Conservation (phyloP, 805 yeast genomes). For the Tetrapisispora pingtungensis region DNA sequence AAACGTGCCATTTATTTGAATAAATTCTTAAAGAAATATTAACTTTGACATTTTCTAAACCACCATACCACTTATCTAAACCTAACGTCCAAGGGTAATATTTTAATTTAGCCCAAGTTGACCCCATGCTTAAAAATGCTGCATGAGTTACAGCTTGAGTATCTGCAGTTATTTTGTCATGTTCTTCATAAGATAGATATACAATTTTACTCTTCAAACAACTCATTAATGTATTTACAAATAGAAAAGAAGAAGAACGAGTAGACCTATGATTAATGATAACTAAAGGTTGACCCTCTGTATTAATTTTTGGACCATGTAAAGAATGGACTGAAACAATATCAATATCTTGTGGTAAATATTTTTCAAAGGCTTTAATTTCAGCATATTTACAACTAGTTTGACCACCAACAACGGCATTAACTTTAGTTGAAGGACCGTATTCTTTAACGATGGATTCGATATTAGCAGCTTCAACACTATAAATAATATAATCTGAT, state of each 20-base stretch:
- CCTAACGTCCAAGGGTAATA: conserved; percentile 78
- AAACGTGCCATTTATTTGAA: conserved; percentile 95
- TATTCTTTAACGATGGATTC: conserved; percentile 59
- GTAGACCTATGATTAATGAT: conserved; percentile 64
- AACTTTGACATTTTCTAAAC: conserved; percentile 90
- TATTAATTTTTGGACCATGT: conserved; percentile 87
- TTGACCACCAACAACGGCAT: conserved; percentile 95
- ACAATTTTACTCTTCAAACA: conserved; percentile 75
- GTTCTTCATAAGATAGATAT: conserved; percentile 71
- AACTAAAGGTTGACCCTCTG: conserved; percentile 89
- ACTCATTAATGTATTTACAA: conserved; percentile 54
- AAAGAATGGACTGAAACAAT: conserved; percentile 84
- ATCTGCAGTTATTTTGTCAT: conserved; percentile 92
- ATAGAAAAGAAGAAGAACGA: conserved; percentile 39
- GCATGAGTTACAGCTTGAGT: conserved; percentile 99
- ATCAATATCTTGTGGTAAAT: conserved; percentile 67
- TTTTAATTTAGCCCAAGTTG: conserved; percentile 77
- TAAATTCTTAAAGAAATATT: conserved; percentile 85
- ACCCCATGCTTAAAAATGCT: conserved; percentile 93
- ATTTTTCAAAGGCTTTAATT: conserved; percentile 68
- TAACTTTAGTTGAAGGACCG: conserved; percentile 81
- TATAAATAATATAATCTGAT: conserved; percentile 77
- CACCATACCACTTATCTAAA: conserved; percentile 67
- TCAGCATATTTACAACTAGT: conserved; percentile 93
- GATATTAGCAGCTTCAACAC: conserved; percentile 87